Conservation (phyloP, 352 stramenopile species). For the Poterioochromonas sp. region DNA sequence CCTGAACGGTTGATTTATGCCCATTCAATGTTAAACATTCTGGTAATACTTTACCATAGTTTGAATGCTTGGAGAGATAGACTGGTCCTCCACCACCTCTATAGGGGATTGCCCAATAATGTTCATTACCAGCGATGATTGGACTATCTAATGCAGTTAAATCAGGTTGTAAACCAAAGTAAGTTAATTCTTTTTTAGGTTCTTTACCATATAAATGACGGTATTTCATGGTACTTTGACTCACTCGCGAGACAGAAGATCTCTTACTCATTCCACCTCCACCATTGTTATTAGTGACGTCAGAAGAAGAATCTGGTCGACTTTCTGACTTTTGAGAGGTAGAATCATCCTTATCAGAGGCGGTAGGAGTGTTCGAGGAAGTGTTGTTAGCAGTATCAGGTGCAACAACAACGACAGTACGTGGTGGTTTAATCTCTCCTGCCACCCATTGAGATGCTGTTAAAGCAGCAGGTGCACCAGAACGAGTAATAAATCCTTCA, state of each 20-base stretch:
- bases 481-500: too few relatives aligned
- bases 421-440: not conserved
- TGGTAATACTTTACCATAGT: not conserved
- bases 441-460: not conserved
- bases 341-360: not conserved
- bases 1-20: conserved; percentile 87
- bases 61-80: conserved; percentile 81
- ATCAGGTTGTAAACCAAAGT: not conserved
- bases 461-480: not conserved
- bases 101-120: conserved; percentile 95
- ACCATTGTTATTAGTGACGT: not conserved
- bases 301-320: too few relatives aligned
- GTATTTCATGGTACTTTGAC: not conserved
- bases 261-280: too few relatives aligned
- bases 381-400: not conserved
- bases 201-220: conserved; percentile 15
- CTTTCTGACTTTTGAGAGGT: too few relatives aligned
- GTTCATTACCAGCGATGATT: conserved; percentile 97
- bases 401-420: not conserved
- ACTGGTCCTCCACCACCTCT: conserved; percentile 61
- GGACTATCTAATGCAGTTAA: not conserved
- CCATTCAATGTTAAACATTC: conserved; percentile 72
- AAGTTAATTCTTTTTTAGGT: not conserved
- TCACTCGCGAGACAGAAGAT: too few relatives aligned
- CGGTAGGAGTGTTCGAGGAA: not conserved